Evolutionary conservation across 345 rosid genomes (phyloP), one percentile per base, ranked within the genome.

Genomic region (Populus simonii): DNA sequence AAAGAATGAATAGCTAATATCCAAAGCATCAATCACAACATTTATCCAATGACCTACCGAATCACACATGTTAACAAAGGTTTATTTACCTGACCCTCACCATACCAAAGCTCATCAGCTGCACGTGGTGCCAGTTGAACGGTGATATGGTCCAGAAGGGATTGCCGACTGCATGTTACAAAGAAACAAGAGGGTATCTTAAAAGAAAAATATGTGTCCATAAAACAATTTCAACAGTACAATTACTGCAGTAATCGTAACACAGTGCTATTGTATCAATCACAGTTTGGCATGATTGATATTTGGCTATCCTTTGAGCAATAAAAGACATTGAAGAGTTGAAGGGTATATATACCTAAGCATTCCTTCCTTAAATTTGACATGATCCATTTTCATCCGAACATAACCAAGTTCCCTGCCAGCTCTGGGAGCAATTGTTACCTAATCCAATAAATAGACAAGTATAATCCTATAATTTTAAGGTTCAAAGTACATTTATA

Each of bases 51-150:
- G 47, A 41, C 13, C 47, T 41, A 41, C 47, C 4, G 12, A 47
- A 47, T 15, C 53, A 47, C 53, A 53, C 51, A 47, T 20, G 11
- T 0, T 29, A 63, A 62, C 41, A 15, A 66, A 76, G 49, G 35
- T 35, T 70, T 20, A 62, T 62, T 89, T 76, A 94, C 98, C 97
- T 91, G 92, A 81, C 80, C 87, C 87, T 90, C 89, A 31, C 97
- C 98, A 61, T 80, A 86, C 94, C 97, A 92, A 45, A 94, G 87
- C 84, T 94, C 98, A 89, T 94, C 98, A 12, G 97, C 98, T 80
- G 97, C 98, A 35, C 96, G 93, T n/a, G 97, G 97, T 76, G 97
- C 98, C 76, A 94, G 85, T 82, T 92, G 98, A 75, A 94, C 98
- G 25, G 97, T 91, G 76, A 94, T 94, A 78, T 94, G 92, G 89